A percentile compares a stretch with the other conserved stretches of the same genome.
Conservation (phyloP, 2,329 filamentous ascomycete species). For the Salinomyces thailandicus region DNA sequence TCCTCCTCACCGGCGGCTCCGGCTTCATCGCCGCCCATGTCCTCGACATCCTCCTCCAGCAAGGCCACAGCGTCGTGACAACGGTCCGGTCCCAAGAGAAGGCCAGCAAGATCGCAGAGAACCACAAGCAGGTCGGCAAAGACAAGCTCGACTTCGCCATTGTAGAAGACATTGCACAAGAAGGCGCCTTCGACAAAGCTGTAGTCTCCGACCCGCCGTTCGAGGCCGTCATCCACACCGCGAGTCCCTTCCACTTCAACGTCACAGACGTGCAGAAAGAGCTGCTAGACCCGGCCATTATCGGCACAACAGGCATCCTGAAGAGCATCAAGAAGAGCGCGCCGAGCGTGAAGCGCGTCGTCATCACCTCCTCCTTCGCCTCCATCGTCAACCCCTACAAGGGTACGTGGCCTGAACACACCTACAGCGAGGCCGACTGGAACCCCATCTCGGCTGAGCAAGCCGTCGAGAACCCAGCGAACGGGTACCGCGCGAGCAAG, state of each 20-base stretch:
- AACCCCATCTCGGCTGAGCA: slow-evolving; percentile 46
- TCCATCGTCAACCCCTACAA: slow-evolving; percentile 49
- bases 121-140: slow-evolving; percentile 41
- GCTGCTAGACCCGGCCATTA: slow-evolving; percentile 50
- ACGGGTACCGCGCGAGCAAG: slow-evolving; percentile 46
- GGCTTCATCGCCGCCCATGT: slow-evolving; percentile 58
- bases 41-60: slow-evolving; percentile 47
- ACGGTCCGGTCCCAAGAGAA: slow-evolving; percentile 54
- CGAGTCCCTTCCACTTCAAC: slow-evolving; percentile 63
- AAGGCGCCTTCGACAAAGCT: slow-evolving; percentile 55
- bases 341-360: slow-evolving; percentile 61
- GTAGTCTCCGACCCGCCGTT: slow-evolving; percentile 54
- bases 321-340: slow-evolving; percentile 51
- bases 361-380: slow-evolving; percentile 61
- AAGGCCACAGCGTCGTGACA: slow-evolving; percentile 50
- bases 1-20: slow-evolving; percentile 40
- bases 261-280: slow-evolving; percentile 61
- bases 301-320: slow-evolving; percentile 53
- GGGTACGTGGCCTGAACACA: slow-evolving; percentile 38
- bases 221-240: slow-evolving; percentile 64
- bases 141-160: slow-evolving; percentile 54
- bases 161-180: slow-evolving; percentile 61
- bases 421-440: slow-evolving; percentile 47
- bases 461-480: slow-evolving; percentile 32
- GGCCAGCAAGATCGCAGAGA: slow-evolving; percentile 48